Evolutionary conservation across 176 grass and related monocot species (phyloP).

Genomic region (Carex littledalei): DNA sequence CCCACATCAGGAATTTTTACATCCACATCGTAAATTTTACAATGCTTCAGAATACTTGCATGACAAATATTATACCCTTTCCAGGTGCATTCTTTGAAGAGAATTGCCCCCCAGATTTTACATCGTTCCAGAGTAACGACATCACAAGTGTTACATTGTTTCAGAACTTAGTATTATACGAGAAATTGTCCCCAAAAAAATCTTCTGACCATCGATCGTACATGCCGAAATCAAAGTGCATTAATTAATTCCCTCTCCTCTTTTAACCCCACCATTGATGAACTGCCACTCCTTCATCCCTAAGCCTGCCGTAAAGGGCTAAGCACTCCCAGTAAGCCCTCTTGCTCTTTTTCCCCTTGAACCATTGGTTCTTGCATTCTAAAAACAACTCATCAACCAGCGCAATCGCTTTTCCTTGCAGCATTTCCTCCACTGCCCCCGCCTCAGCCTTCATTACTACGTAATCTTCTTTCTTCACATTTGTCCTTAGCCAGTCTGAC

Average conservation of each 20-base stretch:
- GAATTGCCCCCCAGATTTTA: background rate
- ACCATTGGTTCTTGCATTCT: conserved; percentile 36
- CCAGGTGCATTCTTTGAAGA: conserved; percentile 6
- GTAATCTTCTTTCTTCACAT: conserved; percentile 53
- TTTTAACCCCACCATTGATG: conserved; percentile 57
- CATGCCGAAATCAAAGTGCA: conserved; percentile 8
- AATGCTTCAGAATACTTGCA: background rate
- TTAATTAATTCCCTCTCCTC: conserved; percentile 6
- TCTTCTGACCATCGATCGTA: background rate
- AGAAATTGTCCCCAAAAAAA: conserved; percentile 1
- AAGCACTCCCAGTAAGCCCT: conserved; percentile 59
- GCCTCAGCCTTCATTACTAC: conserved; percentile 53
- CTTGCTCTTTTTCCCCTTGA: conserved; percentile 3
- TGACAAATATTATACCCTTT: conserved; percentile 4
- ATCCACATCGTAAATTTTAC: background rate
- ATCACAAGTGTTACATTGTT: background rate
- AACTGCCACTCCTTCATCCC: conserved; percentile 49
- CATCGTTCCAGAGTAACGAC: background rate
- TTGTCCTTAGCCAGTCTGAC: conserved; percentile 44
- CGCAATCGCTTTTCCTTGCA: conserved; percentile 25
- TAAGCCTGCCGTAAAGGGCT: conserved; percentile 41
- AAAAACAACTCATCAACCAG: conserved; percentile 52
- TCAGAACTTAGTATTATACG: background rate
- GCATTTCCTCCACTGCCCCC: conserved; percentile 37
- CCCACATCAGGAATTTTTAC: background rate